Evolutionary conservation across 495 filamentous ascomycete genomes (phyloP).

Genomic region (Penicillium parvum): DNA sequence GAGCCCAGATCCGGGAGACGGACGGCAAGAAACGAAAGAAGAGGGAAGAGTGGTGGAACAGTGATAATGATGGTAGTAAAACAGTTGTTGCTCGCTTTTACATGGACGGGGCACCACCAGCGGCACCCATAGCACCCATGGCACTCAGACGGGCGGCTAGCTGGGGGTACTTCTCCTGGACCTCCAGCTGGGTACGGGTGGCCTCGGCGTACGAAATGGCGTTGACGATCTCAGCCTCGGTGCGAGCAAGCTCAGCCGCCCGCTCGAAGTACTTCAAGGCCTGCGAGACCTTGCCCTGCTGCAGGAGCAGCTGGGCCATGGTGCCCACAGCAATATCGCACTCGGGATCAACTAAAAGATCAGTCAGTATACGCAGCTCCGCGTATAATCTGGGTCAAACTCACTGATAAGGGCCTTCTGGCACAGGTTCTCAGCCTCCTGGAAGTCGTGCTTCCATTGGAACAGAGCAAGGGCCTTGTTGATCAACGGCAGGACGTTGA

Average conservation of each 20-base stretch:
- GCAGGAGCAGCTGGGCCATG: constrained; percentile 97
- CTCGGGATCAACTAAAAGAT: constrained; percentile 85
- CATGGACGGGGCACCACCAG: constrained; percentile 41
- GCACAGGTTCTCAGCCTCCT: constrained; percentile 92
- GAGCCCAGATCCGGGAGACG: constrained; percentile 11
- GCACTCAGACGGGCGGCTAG: constrained; percentile 76
- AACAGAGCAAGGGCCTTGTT: constrained; percentile 97
- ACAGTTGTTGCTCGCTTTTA: constrained; percentile 21
- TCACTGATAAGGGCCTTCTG: constrained; percentile 95
- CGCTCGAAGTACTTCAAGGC: constrained; percentile 96
- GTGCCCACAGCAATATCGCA: constrained; percentile 98
- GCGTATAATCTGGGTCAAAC: constrained; percentile 28
- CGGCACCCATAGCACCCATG: constrained; percentile 53
- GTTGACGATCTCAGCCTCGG: constrained; percentile 92
- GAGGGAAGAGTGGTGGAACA: constrained; percentile 15
- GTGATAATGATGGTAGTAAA: background rate
- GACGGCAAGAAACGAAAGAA: constrained; percentile 16
- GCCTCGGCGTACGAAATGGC: constrained; percentile 96
- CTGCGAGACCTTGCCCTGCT: constrained; percentile 94
- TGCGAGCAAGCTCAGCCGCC: constrained; percentile 90
- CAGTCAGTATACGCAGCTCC: constrained; percentile 9
- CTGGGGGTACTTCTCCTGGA: constrained; percentile 97
- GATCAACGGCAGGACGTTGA: constrained; percentile 96
- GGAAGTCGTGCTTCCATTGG: constrained; percentile 96
- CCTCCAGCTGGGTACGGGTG: constrained; percentile 92